Conservation (phyloP, 2,329 filamentous ascomycete species). For the Scedosporium apiospermum region DNA sequence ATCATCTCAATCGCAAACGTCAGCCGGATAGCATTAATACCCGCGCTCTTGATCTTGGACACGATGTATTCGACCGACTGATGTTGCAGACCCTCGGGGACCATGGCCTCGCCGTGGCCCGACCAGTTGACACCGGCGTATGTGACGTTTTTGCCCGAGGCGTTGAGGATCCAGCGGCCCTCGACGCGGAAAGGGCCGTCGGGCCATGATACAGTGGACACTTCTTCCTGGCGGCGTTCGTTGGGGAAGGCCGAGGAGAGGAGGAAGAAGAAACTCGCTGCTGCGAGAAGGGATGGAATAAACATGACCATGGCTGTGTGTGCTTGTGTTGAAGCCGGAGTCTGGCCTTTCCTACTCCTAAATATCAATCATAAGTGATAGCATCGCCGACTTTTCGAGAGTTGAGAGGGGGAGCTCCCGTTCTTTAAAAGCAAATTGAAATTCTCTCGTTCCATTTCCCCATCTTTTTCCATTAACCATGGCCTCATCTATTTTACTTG, state of each 20-base stretch:
- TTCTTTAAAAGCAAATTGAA: background rate
- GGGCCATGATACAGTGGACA: constrained; percentile 22
- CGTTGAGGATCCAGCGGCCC: constrained; percentile 32
- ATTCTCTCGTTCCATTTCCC: too few relatives aligned
- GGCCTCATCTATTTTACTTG: too few relatives aligned
- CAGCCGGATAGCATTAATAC: constrained; percentile 54
- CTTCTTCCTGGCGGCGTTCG: background rate
- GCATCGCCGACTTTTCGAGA: background rate
- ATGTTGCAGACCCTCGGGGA: constrained; percentile 55
- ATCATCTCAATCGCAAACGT: constrained; percentile 57
- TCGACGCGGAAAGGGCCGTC: constrained; percentile 31
- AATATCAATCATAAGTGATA: background rate
- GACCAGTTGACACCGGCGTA: constrained; percentile 54
- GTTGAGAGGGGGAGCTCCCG: background rate
- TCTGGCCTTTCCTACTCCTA: background rate
- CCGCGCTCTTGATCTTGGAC: constrained; percentile 45
- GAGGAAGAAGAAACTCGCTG: background rate
- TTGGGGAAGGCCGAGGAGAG: background rate
- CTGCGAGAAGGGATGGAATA: background rate
- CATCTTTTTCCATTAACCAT: too few relatives aligned
- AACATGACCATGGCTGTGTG: background rate
- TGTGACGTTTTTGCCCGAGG: constrained; percentile 31
- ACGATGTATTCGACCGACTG: constrained; percentile 46
- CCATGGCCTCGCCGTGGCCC: constrained; percentile 51
- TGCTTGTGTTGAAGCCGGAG: background rate